Evolutionary conservation across 345 rosid genomes (phyloP).

Genomic region (Gossypium raimondii): DNA sequence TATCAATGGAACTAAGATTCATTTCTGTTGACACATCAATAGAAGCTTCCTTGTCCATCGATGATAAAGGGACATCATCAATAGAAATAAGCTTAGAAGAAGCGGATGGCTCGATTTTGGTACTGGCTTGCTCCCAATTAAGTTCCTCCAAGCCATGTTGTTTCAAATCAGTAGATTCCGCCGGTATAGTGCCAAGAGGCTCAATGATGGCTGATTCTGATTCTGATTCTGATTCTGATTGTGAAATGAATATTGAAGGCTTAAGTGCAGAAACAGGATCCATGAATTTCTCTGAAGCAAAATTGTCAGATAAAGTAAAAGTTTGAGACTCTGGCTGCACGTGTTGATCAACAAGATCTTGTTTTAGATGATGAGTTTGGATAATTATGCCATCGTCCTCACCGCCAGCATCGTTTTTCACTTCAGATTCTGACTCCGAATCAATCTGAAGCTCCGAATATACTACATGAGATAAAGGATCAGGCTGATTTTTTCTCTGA

Average conservation of each 20-base stretch:
- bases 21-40: slow-evolving; percentile 26
- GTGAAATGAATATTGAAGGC: slow-evolving; percentile 23
- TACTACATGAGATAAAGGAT: slow-evolving; percentile 53
- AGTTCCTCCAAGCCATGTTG: slow-evolving; percentile 38
- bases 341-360: slow-evolving; percentile 27
- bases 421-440: slow-evolving; percentile 63
- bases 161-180: slow-evolving; percentile 12
- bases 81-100: slow-evolving; percentile 38
- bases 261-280: slow-evolving; percentile 31
- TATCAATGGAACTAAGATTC: slow-evolving; percentile 21
- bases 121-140: slow-evolving; percentile 29
- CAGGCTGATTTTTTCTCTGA: slow-evolving; percentile 27
- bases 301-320: slow-evolving; percentile 32
- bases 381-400: slow-evolving; percentile 19
- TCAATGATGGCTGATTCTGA: neutral
- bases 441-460: slow-evolving; percentile 63
- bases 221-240: slow-evolving; percentile 10
- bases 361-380: slow-evolving; percentile 23
- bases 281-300: slow-evolving; percentile 38
- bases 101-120: slow-evolving; percentile 21
- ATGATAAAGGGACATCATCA: slow-evolving; percentile 29
- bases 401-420: slow-evolving; percentile 31
- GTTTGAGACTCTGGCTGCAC: slow-evolving; percentile 30
- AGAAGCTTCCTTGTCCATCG: slow-evolving; percentile 22
- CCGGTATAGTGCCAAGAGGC: slow-evolving; percentile 21